phyloP scores from a whole-genome alignment of 129 eudicot species.

The Pulicaria dysenterica region DNA sequence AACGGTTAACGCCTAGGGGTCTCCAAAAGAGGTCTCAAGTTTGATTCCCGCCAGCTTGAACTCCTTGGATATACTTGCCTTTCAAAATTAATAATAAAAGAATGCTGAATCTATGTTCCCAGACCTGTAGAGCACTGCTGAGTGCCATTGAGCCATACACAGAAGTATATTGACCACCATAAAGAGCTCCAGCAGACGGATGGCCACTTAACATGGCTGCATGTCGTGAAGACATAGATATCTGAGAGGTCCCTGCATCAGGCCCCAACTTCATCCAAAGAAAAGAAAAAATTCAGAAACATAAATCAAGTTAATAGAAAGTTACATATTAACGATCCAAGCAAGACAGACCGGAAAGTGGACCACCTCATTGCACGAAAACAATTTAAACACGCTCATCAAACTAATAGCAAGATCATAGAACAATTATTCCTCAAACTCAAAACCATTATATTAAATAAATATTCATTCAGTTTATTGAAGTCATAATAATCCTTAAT shows the following conservation, averaged over 20 bases:
- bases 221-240: slow-evolving; percentile 58
- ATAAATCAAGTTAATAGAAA: slow-evolving; percentile 23
- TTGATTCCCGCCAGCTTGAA: no score
- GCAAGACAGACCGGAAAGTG: slow-evolving; percentile 6
- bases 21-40: no score
- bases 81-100: not conserved
- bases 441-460: not conserved
- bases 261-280: slow-evolving; percentile 50
- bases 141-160: slow-evolving; percentile 64
- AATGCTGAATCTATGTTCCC: slow-evolving; percentile 4
- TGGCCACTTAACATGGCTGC: slow-evolving; percentile 63
- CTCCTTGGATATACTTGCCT: no score
- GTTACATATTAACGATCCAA: slow-evolving; percentile 12
- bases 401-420: not conserved
- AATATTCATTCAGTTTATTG: not conserved
- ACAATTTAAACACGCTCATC: no score
- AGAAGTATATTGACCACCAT: slow-evolving; percentile 81
- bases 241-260: slow-evolving; percentile 60
- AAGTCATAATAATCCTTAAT: not conserved
- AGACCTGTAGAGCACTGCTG: slow-evolving; percentile 69
- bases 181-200: slow-evolving; percentile 56
- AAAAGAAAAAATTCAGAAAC: slow-evolving; percentile 7
- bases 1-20: no score
- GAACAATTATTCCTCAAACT: not conserved
- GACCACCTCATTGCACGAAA: slow-evolving; percentile 4